Evolutionary conservation across 2,329 filamentous ascomycete species (phyloP).

Genomic region (Dendrostoma leiphaemia): DNA sequence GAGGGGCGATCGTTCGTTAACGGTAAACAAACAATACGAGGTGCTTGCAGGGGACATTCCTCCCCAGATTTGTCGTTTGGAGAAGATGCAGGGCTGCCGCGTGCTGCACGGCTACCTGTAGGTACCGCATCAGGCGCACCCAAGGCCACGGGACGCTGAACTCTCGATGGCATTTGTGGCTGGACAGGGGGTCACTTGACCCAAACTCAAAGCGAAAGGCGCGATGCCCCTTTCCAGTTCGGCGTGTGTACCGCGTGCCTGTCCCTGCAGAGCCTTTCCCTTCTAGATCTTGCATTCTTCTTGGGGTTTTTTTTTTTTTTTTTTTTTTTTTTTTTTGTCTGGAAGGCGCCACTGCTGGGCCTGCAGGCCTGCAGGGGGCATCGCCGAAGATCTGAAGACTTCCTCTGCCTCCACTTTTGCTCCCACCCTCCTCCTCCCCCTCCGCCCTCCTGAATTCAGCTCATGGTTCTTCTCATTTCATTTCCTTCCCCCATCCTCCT

Average conservation of each 20-base stretch:
- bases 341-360: constrained; percentile 4
- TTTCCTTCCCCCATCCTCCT: background rate
- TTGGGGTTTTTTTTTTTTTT: background rate
- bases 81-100: too few relatives aligned
- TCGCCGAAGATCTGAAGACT: constrained; percentile 9
- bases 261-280: too few relatives aligned
- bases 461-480: background rate
- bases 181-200: background rate
- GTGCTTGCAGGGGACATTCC: too few relatives aligned
- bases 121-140: too few relatives aligned
- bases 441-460: background rate
- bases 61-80: too few relatives aligned
- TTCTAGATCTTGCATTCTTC: background rate
- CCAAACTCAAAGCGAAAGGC: background rate
- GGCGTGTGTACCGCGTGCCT: too few relatives aligned
- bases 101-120: too few relatives aligned
- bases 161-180: background rate
- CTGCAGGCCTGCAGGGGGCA: background rate
- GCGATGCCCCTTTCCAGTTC: background rate
- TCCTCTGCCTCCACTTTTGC: constrained; percentile 9
- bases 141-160: too few relatives aligned
- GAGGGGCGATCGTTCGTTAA: too few relatives aligned
- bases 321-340: too few relatives aligned
- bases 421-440: constrained; percentile 1
- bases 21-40: too few relatives aligned